These are phyloP conservation scores for Blastomyces silverae DNA, from an alignment of 2,329 filamentous ascomycete species.

Conservation along the genomic window DNA sequence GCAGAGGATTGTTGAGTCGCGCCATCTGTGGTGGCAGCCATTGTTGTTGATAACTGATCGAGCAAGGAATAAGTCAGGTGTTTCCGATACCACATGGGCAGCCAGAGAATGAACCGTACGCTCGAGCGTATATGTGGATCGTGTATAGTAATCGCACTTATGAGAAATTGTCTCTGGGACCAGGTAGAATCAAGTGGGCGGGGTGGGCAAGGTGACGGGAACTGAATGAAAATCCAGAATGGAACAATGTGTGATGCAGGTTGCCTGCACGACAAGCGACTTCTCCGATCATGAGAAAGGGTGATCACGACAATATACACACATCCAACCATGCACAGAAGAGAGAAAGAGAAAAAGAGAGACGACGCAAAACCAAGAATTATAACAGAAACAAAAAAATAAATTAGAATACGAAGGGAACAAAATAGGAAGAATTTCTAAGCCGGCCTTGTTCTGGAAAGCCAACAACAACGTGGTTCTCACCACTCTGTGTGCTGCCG, in stretches of 20 bases:
- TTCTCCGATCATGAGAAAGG: background rate
- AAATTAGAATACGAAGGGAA: background rate
- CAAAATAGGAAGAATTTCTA: background rate
- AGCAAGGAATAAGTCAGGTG: background rate
- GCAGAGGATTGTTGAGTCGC: background rate
- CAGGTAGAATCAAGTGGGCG: background rate
- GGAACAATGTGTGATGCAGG: background rate
- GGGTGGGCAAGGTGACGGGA: background rate
- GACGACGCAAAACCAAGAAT: background rate
- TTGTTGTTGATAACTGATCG: constrained; percentile 2
- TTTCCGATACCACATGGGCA: constrained; percentile 1
- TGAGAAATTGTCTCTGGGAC: background rate
- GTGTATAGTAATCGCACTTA: background rate
- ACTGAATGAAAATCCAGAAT: background rate
- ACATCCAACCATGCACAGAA: background rate
- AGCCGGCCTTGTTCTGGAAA: background rate
- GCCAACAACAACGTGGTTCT: no score
- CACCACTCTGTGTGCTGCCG: background rate
- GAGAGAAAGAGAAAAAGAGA: background rate
- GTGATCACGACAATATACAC: background rate
- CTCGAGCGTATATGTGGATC: background rate
- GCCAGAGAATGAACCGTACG: background rate
- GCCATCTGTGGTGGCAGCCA: background rate
- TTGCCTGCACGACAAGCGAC: background rate
- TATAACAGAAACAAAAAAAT: no score